Evolutionary conservation across 176 grass and related monocot genomes (phyloP), one percentile per base, ranked within the genome.

Genomic region (Oryza glaberrima): DNA sequence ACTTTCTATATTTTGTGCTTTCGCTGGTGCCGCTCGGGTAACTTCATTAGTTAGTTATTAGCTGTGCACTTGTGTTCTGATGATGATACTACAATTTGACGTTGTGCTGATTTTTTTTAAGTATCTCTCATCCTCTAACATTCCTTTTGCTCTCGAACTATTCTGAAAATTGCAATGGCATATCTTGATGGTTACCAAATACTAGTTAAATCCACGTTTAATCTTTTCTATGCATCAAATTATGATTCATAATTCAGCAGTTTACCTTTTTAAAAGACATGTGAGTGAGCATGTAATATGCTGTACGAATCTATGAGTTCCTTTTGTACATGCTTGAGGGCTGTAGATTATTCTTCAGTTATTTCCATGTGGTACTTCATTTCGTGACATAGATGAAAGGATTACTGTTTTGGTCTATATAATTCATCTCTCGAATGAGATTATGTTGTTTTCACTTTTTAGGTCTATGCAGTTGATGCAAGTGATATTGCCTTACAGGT

Each of bases 391-490:
- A 66, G n/a, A 64, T 81, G 54, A 69, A 60, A 26, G 12, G 47
- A 60, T 74, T 69, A 47, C 17, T 64, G 19, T 56, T 45, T 87
- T 25, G 16, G 64, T 70, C 67, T 9, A 77, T 46, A 87, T 86
- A 79, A 82, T 48, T 79, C 30, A 25, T 73, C 22, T 79, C 26
- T 78, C 77, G 48, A 77, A 45, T 73, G 46, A 77, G 20, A 83
- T 79, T 75, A 82, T 77, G 90, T 48, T 76, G 60, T 77, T 91
- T 4, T 82, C 81, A 99, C 49, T 66, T 91, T 4, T 84, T 77
- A 99, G 97, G 97, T 99, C 61, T 99, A 99, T 77, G 97, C 97
- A 3, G 88, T 99, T 6, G 97, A 99, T 90, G 97, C 94, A 77
- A 99, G 97, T 91, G 91, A 94, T 48, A 99, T 99, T 92, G 94